Base-by-base conservation (phyloP, 495 filamentous ascomycete genomes). In the Antarctomyces pellizariae region DNA sequence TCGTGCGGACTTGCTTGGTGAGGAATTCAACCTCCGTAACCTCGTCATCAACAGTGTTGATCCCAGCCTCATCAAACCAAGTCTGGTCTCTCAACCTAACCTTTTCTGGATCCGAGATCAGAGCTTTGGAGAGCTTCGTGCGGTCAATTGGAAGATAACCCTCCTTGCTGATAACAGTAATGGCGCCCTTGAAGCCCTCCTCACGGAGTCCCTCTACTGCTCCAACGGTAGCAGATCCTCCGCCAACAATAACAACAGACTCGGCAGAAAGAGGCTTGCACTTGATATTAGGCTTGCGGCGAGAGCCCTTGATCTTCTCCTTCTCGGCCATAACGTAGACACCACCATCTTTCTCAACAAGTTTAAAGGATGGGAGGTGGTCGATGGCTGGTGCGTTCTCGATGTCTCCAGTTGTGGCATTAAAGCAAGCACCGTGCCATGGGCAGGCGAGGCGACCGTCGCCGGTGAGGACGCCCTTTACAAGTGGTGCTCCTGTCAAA, bases 391-490 rank as follows among this genome's bases (percentile, higher is more conserved):
- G 86, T 0, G 84, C 80, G 45, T 95, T 74, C 48, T 97, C 86
- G 24, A 97, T 73, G 34, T 93, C 84, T 16, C 86, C 86, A n/a
- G 73, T 83, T 22, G 57, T 50, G 29, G 75, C 64, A 34, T 77
- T 78, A 50, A 92, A 97, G 56, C 86, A 97, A 20, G 86, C 86
- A 54, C 82, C 82, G 47, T 92, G 82, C 86, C 89, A 95, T 1
- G 83, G 75, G 46, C 86, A 97, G 9, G 76, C 89, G 17, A 97
- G 49, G 24, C 79, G 53, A 1, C 86, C 86, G 37, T 82, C 71
- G 3, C 65, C 66, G 2, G 75, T 72, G 24, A 95, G 49, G 7
- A 95, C 67, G 18, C 86, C 86, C 25, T 71, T 65, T 35, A 71
- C 68, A 37, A 95, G 52, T 4, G 86, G 89, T 3, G 84, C 86